Base-by-base conservation (phyloP, 2,329 filamentous ascomycete genomes). In the Microascus cirrosus region DNA sequence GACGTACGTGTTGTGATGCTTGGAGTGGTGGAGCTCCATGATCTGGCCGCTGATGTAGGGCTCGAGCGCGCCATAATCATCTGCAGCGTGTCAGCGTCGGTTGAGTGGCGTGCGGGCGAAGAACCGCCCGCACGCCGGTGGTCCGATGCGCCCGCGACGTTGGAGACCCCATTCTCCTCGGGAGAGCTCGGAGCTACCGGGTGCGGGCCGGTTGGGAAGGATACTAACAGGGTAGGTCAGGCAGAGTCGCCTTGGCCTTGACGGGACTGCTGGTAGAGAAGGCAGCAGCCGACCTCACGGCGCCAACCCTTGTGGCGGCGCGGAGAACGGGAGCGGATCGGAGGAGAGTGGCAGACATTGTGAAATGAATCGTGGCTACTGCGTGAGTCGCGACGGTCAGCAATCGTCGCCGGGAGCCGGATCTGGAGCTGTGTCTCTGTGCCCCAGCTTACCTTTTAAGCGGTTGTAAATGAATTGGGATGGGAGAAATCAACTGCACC, bases 41-140 rank as follows among this genome's bases (percentile, higher is more conserved):
- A 96, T 96, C 76, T 94, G 84, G 71, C 88, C 87, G 54, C 87
- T 92, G 77, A 96, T 84, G 68, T 79, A 69, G 55, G 83, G 83
- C 77, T 99, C 94, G 67, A 99, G 90, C 56, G 92, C 94, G 70
- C 87, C 90, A 74, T 96, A 99, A 80, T 96, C 94, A 71, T 97
- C 93, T 53, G 24, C 25, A 25, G 6, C 25, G 3, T 11, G 51
- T 54, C 32, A 36, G 52, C 28, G 15, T 10, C 6, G 5, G 34
- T 24, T 15, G 3, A 20, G 5, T 10, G 53, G 24, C 52, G 53
- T 35, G 53, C 15, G 24, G 10, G 5, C 3, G 24, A 12, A 35
- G 24, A 8, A 10, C 12, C 24, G 48, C 6, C 28, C 28, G 13
- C 7, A 7, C 7, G 25, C 22, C 22, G 18, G n/a, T 51, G n/a